Evolutionary conservation across 305 asterid genomes (phyloP).

Genomic region (Striga hermonthica): DNA sequence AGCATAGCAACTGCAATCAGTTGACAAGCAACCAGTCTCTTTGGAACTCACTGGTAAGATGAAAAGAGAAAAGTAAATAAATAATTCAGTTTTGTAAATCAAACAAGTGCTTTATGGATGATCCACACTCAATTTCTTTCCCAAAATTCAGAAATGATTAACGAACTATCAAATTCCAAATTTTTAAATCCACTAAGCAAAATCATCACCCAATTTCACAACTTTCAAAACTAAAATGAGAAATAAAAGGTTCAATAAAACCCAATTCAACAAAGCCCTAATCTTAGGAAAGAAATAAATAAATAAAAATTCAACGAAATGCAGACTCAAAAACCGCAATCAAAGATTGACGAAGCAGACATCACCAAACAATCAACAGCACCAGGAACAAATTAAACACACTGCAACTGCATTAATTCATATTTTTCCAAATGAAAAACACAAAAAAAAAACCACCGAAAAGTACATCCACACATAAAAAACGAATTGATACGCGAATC

Average conservation of each 20-base stretch:
- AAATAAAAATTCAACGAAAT: background rate
- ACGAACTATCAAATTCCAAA: background rate
- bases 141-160: background rate
- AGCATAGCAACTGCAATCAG: background rate
- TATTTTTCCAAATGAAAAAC: constrained; percentile 6
- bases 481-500: background rate
- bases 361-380: background rate
- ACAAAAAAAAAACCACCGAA: constrained; percentile 1
- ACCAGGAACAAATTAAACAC: background rate
- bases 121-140: too few species aligned
- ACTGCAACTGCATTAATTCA: background rate
- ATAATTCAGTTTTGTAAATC: background rate
- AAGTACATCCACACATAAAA: background rate
- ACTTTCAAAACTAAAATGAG: background rate
- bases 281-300: constrained; percentile 9
- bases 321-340: constrained; percentile 15
- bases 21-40: too few species aligned
- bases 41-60: too few species aligned
- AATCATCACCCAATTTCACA: background rate
- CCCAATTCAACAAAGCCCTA: constrained; percentile 31
- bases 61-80: too few species aligned
- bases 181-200: background rate
- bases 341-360: too few species aligned
- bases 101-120: too few species aligned
- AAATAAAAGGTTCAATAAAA: background rate